Conservation (phyloP, 2,329 filamentous ascomycete species). For the Monosporascus sp. region DNA sequence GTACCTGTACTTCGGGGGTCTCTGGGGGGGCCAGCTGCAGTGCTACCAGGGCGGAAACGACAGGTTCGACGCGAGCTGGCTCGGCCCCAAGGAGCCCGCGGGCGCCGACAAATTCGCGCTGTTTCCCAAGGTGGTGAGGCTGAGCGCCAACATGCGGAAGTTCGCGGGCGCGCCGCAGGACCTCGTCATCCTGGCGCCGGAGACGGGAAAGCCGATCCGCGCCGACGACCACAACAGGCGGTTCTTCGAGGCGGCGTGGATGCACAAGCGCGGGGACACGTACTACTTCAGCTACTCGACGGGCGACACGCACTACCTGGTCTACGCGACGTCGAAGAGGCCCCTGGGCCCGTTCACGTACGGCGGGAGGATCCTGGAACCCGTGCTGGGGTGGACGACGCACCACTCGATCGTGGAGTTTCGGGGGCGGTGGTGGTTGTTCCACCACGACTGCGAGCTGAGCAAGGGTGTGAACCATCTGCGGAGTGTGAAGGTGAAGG, state of each 20-base stretch:
- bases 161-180: conserved; percentile 55
- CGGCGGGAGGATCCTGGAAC: conserved; percentile 65
- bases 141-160: conserved; percentile 61
- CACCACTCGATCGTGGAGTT: conserved; percentile 77
- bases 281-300: conserved; percentile 79
- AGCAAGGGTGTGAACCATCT: conserved; percentile 67
- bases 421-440: conserved; percentile 66
- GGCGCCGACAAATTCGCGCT: conserved; percentile 55
- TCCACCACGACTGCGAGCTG: conserved; percentile 70
- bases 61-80: conserved; percentile 49
- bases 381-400: conserved; percentile 76
- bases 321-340: conserved; percentile 60
- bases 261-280: conserved; percentile 64
- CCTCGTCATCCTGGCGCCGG: conserved; percentile 58
- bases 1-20: conserved; percentile 72
- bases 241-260: conserved; percentile 79
- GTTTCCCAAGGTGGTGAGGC: conserved; percentile 59
- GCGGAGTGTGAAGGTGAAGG: conserved; percentile 67
- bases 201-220: conserved; percentile 52
- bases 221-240: conserved; percentile 68
- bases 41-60: conserved; percentile 58
- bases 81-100: conserved; percentile 54
- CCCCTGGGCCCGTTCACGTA: conserved; percentile 72
- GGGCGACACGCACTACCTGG: conserved; percentile 71
- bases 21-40: conserved; percentile 78